Evolutionary conservation across 1,139 yeast genomes (phyloP).

Genomic region (Debaryomycetaceae sp.): DNA sequence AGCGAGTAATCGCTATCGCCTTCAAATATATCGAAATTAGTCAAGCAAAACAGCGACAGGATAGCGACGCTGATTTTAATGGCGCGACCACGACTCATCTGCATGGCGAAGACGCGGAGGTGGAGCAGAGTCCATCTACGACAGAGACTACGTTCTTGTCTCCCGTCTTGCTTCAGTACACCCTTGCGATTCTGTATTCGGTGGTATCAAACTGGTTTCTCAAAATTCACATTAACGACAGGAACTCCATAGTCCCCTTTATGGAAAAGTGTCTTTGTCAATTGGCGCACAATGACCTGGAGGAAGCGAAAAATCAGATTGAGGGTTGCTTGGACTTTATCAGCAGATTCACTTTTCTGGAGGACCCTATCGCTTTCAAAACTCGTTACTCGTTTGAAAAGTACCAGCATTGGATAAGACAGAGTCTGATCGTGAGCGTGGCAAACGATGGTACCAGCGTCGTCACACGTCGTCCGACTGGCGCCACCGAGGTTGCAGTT

Average conservation of each 20-base stretch:
- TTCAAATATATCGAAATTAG: constrained; percentile 68
- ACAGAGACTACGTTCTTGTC: constrained; percentile 24
- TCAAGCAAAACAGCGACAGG: constrained; percentile 28
- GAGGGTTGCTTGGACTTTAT: constrained; percentile 66
- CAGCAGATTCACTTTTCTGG: constrained; percentile 55
- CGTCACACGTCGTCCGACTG: constrained; percentile 57
- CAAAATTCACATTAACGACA: constrained; percentile 46
- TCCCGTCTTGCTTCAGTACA: constrained; percentile 46
- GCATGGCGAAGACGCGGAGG: constrained; percentile 34
- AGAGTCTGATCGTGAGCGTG: constrained; percentile 46
- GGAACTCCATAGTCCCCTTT: constrained; percentile 52
- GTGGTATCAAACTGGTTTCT: constrained; percentile 69
- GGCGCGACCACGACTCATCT: constrained; percentile 11
- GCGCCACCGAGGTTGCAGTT: constrained; percentile 33
- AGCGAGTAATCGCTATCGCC: constrained; percentile 73
- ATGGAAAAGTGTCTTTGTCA: constrained; percentile 50
- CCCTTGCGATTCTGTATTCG: constrained; percentile 52
- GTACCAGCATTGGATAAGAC: constrained; percentile 49
- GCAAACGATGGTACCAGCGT: constrained; percentile 43
- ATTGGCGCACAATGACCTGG: background rate
- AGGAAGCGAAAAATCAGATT: constrained; percentile 16
- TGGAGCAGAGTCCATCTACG: constrained; percentile 41
- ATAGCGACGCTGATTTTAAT: constrained; percentile 6
- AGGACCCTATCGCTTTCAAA: constrained; percentile 42
- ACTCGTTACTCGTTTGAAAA: constrained; percentile 3